Conservation (phyloP, 106 monocot species). For the Cymbidium sinense region DNA sequence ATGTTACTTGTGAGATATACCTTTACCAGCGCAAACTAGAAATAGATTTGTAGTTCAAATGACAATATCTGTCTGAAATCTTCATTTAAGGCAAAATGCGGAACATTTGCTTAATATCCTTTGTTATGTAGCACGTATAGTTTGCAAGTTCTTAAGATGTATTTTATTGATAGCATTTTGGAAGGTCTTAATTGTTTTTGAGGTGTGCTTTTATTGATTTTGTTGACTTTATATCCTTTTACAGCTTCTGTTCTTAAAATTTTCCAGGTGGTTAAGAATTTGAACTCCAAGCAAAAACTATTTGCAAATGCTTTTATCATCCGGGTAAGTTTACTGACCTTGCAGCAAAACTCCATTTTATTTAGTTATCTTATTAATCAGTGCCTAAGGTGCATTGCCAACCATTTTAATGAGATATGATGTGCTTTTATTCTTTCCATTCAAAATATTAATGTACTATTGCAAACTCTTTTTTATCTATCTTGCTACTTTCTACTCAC, state of each 20-base stretch:
- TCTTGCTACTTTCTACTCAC: neutral
- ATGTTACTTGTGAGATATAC: neutral
- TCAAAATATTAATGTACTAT: neutral
- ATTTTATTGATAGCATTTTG: neutral
- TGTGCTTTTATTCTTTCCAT: neutral
- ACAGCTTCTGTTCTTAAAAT: neutral
- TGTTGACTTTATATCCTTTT: neutral
- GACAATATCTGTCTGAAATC: neutral
- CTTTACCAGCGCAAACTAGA: neutral
- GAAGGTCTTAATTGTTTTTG: neutral
- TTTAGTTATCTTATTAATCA: neutral
- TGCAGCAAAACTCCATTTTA: neutral
- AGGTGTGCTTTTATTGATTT: neutral
- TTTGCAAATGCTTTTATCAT: conserved; percentile 46
- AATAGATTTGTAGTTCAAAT: neutral
- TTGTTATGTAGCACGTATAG: neutral
- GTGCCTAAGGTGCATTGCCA: no score
- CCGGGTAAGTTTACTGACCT: conserved; percentile 34
- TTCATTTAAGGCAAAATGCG: neutral
- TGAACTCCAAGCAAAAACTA: conserved; percentile 23
- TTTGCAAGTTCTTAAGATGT: neutral
- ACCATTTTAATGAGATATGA: no score
- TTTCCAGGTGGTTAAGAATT: conserved; percentile 34
- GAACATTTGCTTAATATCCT: neutral
- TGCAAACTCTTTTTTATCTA: neutral